Evolutionary conservation across 805 yeast species (phyloP).

Genomic region (Spathaspora boniae): DNA sequence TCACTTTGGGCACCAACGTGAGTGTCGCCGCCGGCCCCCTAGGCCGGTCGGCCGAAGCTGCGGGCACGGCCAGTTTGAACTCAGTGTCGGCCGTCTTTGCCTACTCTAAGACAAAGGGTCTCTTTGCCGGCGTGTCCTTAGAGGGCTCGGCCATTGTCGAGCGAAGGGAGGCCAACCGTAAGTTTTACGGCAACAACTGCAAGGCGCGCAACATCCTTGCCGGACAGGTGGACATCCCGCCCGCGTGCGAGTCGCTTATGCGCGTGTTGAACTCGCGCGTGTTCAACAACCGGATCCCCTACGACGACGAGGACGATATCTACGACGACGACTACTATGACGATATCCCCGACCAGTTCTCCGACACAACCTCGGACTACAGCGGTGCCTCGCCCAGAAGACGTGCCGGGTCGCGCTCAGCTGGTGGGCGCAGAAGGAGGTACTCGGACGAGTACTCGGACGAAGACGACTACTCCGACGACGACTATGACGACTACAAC

Average conservation of each 20-base stretch:
- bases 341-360: slow-evolving; percentile 70
- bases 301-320: slow-evolving; percentile 47
- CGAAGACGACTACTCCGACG: slow-evolving; percentile 22
- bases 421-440: slow-evolving; percentile 20
- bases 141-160: slow-evolving; percentile 97
- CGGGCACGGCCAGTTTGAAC: slow-evolving; percentile 86
- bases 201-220: slow-evolving; percentile 82
- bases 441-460: slow-evolving; percentile 33
- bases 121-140: slow-evolving; percentile 94
- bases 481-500: slow-evolving; percentile 29
- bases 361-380: slow-evolving; percentile 50
- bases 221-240: slow-evolving; percentile 91
- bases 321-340: slow-evolving; percentile 65
- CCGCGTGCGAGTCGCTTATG: slow-evolving; percentile 83
- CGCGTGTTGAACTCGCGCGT: slow-evolving; percentile 83
- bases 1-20: slow-evolving; percentile 91
- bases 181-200: slow-evolving; percentile 85
- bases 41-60: slow-evolving; percentile 97
- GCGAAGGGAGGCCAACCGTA: slow-evolving; percentile 94
- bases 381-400: slow-evolving; percentile 21
- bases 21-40: slow-evolving; percentile 97
- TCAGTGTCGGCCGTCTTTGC: slow-evolving; percentile 88
- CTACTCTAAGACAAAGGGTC: slow-evolving; percentile 93
- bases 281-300: slow-evolving; percentile 56
- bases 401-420: slow-evolving; percentile 10